phyloP scores from a whole-genome alignment of 2,329 filamentous ascomycete species.

The Sclerotinia trifoliorum region DNA sequence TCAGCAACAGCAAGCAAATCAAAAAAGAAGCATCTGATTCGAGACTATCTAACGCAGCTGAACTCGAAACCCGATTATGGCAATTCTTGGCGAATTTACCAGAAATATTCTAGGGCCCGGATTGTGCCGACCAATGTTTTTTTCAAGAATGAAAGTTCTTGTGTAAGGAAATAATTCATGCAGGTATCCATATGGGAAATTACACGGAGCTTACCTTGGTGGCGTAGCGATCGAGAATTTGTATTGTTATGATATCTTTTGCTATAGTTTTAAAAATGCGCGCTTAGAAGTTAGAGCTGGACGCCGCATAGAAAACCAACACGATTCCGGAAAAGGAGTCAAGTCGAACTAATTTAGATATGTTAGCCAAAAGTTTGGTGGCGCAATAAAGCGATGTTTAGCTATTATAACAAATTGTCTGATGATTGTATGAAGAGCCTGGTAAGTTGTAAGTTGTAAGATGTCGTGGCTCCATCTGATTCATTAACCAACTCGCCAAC shows the following conservation, averaged over 20 bases:
- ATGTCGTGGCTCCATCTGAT: constrained; percentile 15
- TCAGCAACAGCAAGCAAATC: not conserved
- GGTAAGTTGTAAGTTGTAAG: not conserved
- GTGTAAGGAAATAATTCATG: constrained; percentile 12
- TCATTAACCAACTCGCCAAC: constrained; percentile 10
- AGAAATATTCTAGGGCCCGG: not conserved
- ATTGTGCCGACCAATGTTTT: constrained; percentile 6
- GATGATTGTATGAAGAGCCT: constrained; percentile 3
- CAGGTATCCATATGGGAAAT: constrained; percentile 15
- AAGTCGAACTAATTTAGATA: not conserved
- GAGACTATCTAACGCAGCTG: not conserved
- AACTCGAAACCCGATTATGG: not conserved
- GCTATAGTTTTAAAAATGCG: not conserved
- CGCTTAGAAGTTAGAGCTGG: not conserved
- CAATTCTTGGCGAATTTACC: constrained; percentile 5
- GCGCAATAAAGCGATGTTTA: not conserved
- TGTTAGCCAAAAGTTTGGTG: constrained; percentile 1
- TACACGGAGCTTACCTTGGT: constrained; percentile 13
- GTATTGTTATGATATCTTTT: not conserved
- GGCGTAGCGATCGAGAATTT: not conserved
- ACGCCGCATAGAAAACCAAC: not conserved
- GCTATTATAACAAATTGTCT: not conserved
- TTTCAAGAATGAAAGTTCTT: not conserved
- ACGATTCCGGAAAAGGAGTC: not conserved
- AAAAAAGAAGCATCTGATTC: not conserved